Evolutionary conservation across 306 rosid species (phyloP).

Genomic region (Nissolia schottii): DNA sequence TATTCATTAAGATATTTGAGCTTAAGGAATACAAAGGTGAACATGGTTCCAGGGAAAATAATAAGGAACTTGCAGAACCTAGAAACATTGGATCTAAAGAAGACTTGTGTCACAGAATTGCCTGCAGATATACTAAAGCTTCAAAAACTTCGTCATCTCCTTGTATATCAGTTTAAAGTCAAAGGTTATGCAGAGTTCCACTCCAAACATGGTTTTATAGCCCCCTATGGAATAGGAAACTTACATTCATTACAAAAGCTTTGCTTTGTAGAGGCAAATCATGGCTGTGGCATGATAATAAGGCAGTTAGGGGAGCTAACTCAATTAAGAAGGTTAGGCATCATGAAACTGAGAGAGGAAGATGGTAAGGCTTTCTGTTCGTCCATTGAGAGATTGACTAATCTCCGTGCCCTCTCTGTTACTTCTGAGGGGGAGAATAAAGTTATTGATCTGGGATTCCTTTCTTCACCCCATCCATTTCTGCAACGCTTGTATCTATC

Average conservation of each 20-base stretch:
- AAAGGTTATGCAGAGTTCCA: slow-evolving; percentile 29
- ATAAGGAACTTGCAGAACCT: slow-evolving; percentile 46
- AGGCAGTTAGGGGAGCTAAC: slow-evolving; percentile 32
- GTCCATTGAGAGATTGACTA: slow-evolving; percentile 35
- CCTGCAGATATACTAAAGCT: slow-evolving; percentile 50
- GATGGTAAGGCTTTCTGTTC: slow-evolving; percentile 42
- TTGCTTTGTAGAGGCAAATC: slow-evolving; percentile 45
- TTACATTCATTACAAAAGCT: slow-evolving; percentile 47
- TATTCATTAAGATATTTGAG: slow-evolving; percentile 42
- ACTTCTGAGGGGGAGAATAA: slow-evolving; percentile 32
- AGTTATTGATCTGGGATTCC: slow-evolving; percentile 32
- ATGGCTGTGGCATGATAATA: slow-evolving; percentile 25
- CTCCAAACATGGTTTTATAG: slow-evolving; percentile 35
- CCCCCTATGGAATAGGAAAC: slow-evolving; percentile 29
- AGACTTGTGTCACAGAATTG: slow-evolving; percentile 36
- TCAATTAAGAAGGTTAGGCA: slow-evolving; percentile 41
- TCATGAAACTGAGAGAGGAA: slow-evolving; percentile 37
- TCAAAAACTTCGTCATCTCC: slow-evolving; percentile 43
- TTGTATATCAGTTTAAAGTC: slow-evolving; percentile 31
- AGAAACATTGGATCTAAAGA: slow-evolving; percentile 47
- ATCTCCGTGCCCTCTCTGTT: slow-evolving; percentile 35
- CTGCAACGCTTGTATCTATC: slow-evolving; percentile 37
- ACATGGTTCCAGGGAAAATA: slow-evolving; percentile 31
- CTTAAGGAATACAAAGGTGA: slow-evolving; percentile 42
- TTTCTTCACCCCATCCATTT: slow-evolving; percentile 38